Evolutionary conservation across 805 yeast genomes (phyloP), one percentile per base, ranked within the genome.

Genomic region (Ogataea henricii): DNA sequence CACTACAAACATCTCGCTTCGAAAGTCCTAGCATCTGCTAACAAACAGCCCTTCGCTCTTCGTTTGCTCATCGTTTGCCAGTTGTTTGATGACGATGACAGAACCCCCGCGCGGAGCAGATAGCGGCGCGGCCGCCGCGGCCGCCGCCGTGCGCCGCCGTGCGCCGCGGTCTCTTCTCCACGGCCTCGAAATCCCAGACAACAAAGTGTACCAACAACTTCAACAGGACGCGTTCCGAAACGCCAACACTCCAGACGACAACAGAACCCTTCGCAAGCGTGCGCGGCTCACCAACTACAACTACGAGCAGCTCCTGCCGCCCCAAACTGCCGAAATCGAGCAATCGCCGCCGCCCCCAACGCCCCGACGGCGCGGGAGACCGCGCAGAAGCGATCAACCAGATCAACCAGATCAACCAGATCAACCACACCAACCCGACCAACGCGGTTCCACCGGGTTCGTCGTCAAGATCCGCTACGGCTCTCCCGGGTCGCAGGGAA

Each of bases 111-210:
- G n/a, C n/a, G n/a, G n/a, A n/a, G n/a, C n/a, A n/a, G n/a, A n/a
- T n/a, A n/a, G n/a, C n/a, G n/a, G 10, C 10, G 7, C 27, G 27
- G 27, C 10, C 27, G 27, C 10, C 7, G 27, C 10, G 27, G 9
- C 27, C 10, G 7, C 10, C 27, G 10, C 27, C 7, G 10, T 25
- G 27, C 7, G 6, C 6, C 16, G 35, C 16, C 26, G 51, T 9
- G 42, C 49, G 3, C 20, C 32, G 22, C 48, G 57, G 9, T 36
- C 45, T 22, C 35, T 71, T 14, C 57, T 69, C 38, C 63, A 60
- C 42, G 64, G 56, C 1, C 59, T 72, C 29, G 58, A 60, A 40
- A 71, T 72, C 23, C 69, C 73, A 0, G 74, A 70, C 43, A 71
- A 71, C 50, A 67, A 68, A 46, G 60, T 64, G 14, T 71, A 70